Evolutionary conservation across 257 asterid species (phyloP).

Genomic region (Mitragyna speciosa): DNA sequence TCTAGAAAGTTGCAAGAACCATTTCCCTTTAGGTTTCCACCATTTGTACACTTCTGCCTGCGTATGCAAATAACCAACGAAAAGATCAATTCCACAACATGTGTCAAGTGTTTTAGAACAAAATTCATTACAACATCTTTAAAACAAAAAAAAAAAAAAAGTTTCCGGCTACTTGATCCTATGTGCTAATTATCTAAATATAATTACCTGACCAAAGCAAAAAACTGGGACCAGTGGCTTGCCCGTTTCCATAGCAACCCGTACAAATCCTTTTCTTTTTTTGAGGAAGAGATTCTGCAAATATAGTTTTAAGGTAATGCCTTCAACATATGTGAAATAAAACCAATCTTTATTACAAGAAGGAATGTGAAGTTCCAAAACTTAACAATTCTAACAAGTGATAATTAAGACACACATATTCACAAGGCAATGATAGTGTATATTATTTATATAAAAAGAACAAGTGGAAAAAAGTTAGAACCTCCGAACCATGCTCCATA

Average conservation of each 20-base stretch:
- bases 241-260: constrained; percentile 84
- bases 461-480: constrained; percentile 21
- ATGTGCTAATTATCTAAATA: not conserved
- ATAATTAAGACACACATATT: not conserved
- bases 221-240: constrained; percentile 97
- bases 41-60: constrained; percentile 79
- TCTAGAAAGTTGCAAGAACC: constrained; percentile 64
- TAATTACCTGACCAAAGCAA: constrained; percentile 90
- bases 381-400: no score
- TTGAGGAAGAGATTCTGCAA: constrained; percentile 60
- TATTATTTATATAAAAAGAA: constrained; percentile 14
- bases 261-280: constrained; percentile 80
- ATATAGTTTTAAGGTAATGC: no score
- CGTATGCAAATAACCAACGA: not conserved
- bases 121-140: no score
- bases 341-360: no score
- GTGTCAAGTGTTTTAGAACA: not conserved
- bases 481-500: constrained; percentile 95
- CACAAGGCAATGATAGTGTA: not conserved
- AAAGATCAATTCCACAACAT: no score
- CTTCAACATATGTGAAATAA: no score
- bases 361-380: no score
- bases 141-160: no score
- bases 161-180: no score
- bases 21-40: constrained; percentile 89